A percentile compares a stretch with the other conserved stretches of the same genome.
Evolutionary conservation across 148 eudicot genomes (phyloP).

Genomic region (Cornus controversa): DNA sequence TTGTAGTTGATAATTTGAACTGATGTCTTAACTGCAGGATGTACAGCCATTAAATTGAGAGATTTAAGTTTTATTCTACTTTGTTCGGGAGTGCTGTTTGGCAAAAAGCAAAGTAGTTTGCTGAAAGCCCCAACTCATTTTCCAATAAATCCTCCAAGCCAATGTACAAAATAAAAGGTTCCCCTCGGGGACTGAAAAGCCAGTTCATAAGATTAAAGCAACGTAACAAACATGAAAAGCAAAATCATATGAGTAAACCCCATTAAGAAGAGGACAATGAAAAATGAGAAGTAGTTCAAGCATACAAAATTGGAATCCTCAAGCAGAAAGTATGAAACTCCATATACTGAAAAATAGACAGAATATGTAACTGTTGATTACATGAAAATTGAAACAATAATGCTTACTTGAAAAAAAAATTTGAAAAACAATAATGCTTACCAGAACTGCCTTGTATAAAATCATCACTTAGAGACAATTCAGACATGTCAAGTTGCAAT

Average conservation of each 20-base stretch:
- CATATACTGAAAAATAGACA: background rate
- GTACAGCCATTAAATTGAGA: too few species aligned
- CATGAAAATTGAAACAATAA: background rate
- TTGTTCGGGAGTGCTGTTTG: background rate
- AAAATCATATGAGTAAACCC: background rate
- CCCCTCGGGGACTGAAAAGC: background rate
- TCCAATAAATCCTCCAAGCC: background rate
- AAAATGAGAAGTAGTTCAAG: background rate
- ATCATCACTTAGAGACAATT: slow-evolving; percentile 60
- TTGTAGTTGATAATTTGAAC: background rate
- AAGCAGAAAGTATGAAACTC: background rate
- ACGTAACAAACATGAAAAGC: background rate
- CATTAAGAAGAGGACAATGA: background rate
- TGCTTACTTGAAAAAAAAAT: too few species aligned
- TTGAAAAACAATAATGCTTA: slow-evolving; percentile 28
- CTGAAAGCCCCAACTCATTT: background rate
- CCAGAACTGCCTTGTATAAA: slow-evolving; percentile 46
- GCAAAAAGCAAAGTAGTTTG: background rate
- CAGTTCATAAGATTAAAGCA: background rate
- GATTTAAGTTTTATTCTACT: too few species aligned
- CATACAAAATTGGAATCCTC: background rate
- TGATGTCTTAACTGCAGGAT: too few species aligned
- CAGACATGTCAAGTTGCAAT: slow-evolving; percentile 75
- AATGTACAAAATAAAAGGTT: background rate
- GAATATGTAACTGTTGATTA: background rate